A percentile compares a stretch with the other conserved stretches of the same genome.
Conservation (phyloP, 2,329 filamentous ascomycete species). For the Diplocarpon rosae region DNA sequence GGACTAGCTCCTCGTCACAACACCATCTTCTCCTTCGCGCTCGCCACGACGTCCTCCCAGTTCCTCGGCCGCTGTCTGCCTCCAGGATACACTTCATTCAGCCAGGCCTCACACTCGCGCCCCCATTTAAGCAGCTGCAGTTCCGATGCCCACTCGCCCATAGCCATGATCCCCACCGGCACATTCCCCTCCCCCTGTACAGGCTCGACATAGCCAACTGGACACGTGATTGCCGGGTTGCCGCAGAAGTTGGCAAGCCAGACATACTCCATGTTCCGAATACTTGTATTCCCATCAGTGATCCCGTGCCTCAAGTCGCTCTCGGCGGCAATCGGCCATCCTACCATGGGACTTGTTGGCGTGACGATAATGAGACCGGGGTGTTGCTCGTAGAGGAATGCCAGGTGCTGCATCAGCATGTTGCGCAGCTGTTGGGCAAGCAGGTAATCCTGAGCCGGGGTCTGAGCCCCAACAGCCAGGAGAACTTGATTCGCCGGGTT, state of each 20-base stretch:
- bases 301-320: conserved; percentile 59
- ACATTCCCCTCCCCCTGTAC: conserved; percentile 40
- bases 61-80: conserved; percentile 40
- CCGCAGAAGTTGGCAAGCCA: conserved; percentile 79
- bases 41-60: conserved; percentile 47
- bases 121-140: conserved; percentile 53
- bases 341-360: conserved; percentile 64
- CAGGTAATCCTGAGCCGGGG: conserved; percentile 58
- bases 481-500: conserved; percentile 60
- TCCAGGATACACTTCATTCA: conserved; percentile 37
- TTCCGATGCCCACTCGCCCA: conserved; percentile 57
- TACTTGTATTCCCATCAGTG: conserved; percentile 58
- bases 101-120: conserved; percentile 42
- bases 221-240: conserved; percentile 62
- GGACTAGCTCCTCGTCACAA: background rate
- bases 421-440: conserved; percentile 63
- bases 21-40: conserved; percentile 22
- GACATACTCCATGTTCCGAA: conserved; percentile 76
- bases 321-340: conserved; percentile 51
- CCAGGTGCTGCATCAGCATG: conserved; percentile 68
- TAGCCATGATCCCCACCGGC: conserved; percentile 51
- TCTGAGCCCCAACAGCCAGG: conserved; percentile 51
- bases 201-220: conserved; percentile 55
- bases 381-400: conserved; percentile 55
- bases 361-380: conserved; percentile 70